phyloP scores from a whole-genome alignment of 2,329 filamentous ascomycete species.

The Alternaria brassicae region DNA sequence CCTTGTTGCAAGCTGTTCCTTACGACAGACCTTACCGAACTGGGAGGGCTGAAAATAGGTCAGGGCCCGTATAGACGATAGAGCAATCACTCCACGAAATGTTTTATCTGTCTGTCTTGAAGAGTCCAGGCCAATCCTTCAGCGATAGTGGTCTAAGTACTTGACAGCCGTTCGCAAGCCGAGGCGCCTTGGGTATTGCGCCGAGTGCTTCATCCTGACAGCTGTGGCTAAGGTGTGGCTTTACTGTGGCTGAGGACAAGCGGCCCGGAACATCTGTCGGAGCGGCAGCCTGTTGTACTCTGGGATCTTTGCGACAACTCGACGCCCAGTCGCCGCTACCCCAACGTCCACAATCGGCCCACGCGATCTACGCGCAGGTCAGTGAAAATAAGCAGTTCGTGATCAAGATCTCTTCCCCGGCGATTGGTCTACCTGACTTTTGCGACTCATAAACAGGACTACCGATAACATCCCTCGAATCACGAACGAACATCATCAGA shows the following conservation, averaged over 20 bases:
- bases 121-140: not conserved
- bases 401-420: conserved; percentile 12
- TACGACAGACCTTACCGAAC: conserved; percentile 27
- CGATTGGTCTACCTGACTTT: not conserved
- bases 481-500: conserved; percentile 12
- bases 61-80: not conserved
- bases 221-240: conserved; percentile 5
- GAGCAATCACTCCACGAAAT: not conserved
- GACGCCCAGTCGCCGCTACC: conserved; percentile 7
- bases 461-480: conserved; percentile 13
- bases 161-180: conserved; percentile 4
- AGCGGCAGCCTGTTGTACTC: conserved; percentile 1
- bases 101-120: not conserved
- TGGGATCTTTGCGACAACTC: conserved; percentile 19
- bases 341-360: not conserved
- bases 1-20: conserved; percentile 41
- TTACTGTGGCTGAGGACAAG: conserved; percentile 12
- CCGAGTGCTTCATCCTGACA: conserved; percentile 18
- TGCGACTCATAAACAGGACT: conserved; percentile 15
- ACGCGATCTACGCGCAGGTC: conserved; percentile 14
- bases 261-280: conserved; percentile 16
- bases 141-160: not conserved
- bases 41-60: conserved; percentile 33
- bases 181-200: conserved; percentile 11
- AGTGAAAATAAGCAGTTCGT: not conserved